These are phyloP conservation scores for Penicillium sp. DNA, from an alignment of 2,329 filamentous ascomycete genomes.

Conservation along the genomic window DNA sequence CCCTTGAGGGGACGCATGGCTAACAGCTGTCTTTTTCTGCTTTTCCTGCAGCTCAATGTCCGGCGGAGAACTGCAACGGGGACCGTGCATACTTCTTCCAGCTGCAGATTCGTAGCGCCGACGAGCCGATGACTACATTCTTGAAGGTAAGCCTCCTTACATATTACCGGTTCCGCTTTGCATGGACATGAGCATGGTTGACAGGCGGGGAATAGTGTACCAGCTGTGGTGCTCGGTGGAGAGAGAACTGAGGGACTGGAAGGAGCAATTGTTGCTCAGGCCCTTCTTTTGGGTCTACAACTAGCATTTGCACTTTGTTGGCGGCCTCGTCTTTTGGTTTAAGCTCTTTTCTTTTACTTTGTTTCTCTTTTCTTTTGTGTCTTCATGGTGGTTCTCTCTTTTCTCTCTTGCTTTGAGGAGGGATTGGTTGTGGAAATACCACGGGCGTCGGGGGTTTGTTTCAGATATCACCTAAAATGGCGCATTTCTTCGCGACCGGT, in stretches of 20 bases:
- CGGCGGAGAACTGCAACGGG: conserved; percentile 77
- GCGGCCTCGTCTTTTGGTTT: background rate
- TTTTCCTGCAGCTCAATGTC: conserved; percentile 69
- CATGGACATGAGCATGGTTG: conserved; percentile 25
- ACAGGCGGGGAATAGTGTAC: conserved; percentile 44
- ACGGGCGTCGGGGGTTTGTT: background rate
- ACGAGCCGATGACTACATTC: conserved; percentile 98
- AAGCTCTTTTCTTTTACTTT: background rate
- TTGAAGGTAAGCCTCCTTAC: conserved; percentile 66
- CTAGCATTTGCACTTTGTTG: background rate
- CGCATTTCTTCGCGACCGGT: conserved; percentile 6
- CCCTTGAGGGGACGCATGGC: background rate
- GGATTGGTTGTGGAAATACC: conserved; percentile 4
- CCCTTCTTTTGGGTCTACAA: background rate
- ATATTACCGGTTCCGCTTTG: conserved; percentile 11
- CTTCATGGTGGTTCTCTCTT: background rate
- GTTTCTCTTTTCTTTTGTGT: background rate
- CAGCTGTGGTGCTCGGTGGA: conserved; percentile 51
- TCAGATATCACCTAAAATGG: conserved; percentile 7
- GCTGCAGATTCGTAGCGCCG: conserved; percentile 95
- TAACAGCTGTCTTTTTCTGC: conserved; percentile 12
- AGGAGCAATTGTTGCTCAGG: background rate
- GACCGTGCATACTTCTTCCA: conserved; percentile 91
- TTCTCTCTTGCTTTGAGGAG: background rate
- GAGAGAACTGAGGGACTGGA: conserved; percentile 49